Base-by-base conservation (phyloP, 495 filamentous ascomycete species). In the Delitschia confertaspora region DNA sequence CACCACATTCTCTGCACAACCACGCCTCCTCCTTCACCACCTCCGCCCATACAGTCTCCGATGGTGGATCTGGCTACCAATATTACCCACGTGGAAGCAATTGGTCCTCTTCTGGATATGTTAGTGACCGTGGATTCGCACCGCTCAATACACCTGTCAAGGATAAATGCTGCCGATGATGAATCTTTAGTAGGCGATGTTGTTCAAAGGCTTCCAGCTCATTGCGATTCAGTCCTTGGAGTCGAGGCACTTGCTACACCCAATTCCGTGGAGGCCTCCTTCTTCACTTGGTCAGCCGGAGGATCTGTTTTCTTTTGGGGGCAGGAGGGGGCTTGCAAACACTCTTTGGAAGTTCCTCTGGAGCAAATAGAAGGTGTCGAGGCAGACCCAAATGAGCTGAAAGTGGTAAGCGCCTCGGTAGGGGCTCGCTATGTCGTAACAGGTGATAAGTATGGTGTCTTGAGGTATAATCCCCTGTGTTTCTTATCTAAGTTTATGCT, bases 291-390 rank as follows among this genome's bases (percentile, higher is more conserved):
- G 84, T 85, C 88, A 7, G 73, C 72, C 33, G 75, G 74, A 43
- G 91, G 91, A 3, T 71, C 67, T 18, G 75, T 95, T 27, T 73
- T 83, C 24, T 78, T 91, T 55, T 98, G 93, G 91, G 69, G 78
- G 53, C 61, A 74, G 6, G 73, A 82, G 10, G 93, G 91, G 27
- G 69, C 71, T 31, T 77, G 80, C 43, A 74, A 67, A 35, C 69
- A 68, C 17, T 73, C 76, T n/a, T 69, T 82, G 39, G 60, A 72
- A 9, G 72, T 93, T 22, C 68, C 76, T 22, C 60, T 95, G 4
- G 83, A 91, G 31, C 78, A 87, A 55, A 51, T 68, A 33, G 48
- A 69, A 14, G 67, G 65, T 9, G 57, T 63, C 6, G 66, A 70
- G 18, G 77, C 78, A 16, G 49, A 69, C 8, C 49, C 68, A 13